Percentiles rank a stretch among this genome's conserved stretches.
Evolutionary conservation across 352 stramenopile species (phyloP).

Genomic region (Pythium rishiriense): DNA sequence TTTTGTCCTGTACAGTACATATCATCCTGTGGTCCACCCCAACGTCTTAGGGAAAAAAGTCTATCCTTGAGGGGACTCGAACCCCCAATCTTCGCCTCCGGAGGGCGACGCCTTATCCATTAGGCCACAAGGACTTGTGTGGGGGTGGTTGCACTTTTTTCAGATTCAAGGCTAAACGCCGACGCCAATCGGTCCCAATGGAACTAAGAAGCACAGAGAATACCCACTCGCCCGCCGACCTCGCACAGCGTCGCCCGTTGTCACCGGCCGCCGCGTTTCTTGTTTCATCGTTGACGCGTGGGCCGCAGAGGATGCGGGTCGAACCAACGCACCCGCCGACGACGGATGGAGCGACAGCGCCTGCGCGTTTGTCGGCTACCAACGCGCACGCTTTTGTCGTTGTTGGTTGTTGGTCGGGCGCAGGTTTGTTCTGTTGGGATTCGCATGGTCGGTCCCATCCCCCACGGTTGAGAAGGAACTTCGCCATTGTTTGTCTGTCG

Average conservation of each 20-base stretch:
- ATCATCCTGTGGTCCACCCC: constrained; percentile 20
- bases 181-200: neutral
- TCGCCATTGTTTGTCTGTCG: too few species aligned
- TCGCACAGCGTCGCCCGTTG: neutral
- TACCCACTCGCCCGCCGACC: constrained; percentile 10
- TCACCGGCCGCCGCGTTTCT: neutral
- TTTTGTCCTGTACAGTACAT: too few species aligned
- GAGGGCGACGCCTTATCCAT: constrained; percentile 78
- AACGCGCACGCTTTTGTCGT: too few species aligned
- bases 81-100: constrained; percentile 71
- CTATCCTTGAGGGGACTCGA: constrained; percentile 68
- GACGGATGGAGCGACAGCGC: too few species aligned
- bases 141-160: constrained; percentile 18
- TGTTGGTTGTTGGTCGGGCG: too few species aligned
- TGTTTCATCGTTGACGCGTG: too few species aligned
- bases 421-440: too few species aligned
- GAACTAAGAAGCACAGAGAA: constrained; percentile 11
- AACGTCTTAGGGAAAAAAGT: constrained; percentile 27
- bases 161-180: constrained; percentile 4
- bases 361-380: too few species aligned
- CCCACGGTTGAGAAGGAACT: too few species aligned
- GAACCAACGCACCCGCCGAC: too few species aligned
- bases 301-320: too few species aligned
- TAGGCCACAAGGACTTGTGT: constrained; percentile 41
- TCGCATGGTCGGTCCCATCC: too few species aligned